Evolutionary conservation across 805 yeast species (phyloP).

Genomic region (Clavispora phyllophila): DNA sequence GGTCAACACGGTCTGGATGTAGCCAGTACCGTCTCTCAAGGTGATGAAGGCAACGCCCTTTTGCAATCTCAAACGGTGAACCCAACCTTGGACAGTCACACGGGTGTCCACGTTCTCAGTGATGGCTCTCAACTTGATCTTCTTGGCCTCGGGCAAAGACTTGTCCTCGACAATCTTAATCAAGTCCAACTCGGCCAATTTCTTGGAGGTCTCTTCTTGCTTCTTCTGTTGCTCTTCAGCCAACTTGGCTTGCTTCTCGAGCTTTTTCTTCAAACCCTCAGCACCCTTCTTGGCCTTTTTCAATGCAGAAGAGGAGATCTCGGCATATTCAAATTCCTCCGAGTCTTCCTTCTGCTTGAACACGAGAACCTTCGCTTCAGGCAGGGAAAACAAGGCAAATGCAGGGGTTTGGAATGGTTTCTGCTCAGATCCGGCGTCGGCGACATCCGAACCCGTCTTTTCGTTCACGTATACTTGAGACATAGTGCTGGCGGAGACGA

Average conservation of each 20-base stretch:
- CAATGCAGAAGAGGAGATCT: constrained; percentile 83
- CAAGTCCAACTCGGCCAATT: constrained; percentile 68
- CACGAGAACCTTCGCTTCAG: constrained; percentile 54
- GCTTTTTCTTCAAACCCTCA: constrained; percentile 82
- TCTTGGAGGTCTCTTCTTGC: constrained; percentile 57
- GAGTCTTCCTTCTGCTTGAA: constrained; percentile 56
- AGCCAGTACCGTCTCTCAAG: constrained; percentile 94
- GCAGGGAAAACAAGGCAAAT: constrained; percentile 56
- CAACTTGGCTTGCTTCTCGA: constrained; percentile 57
- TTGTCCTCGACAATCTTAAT: constrained; percentile 71
- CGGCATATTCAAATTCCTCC: constrained; percentile 53
- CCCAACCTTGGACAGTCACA: constrained; percentile 87
- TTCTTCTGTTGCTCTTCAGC: constrained; percentile 58
- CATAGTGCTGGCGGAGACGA: constrained; percentile 16
- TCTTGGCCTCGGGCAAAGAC: constrained; percentile 63
- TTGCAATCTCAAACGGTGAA: constrained; percentile 89
- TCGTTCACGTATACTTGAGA: constrained; percentile 67
- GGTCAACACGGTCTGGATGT: constrained; percentile 74
- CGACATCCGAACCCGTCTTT: constrained; percentile 59
- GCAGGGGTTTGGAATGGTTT: constrained; percentile 81
- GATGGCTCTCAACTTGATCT: constrained; percentile 58
- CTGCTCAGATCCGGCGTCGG: constrained; percentile 60
- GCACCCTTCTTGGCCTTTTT: constrained; percentile 97
- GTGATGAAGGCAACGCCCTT: constrained; percentile 90
- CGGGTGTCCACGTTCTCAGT: constrained; percentile 59